phyloP scores from a whole-genome alignment of 1,284 basidiomycete species.

The Phylloboletellus chloephorus region DNA sequence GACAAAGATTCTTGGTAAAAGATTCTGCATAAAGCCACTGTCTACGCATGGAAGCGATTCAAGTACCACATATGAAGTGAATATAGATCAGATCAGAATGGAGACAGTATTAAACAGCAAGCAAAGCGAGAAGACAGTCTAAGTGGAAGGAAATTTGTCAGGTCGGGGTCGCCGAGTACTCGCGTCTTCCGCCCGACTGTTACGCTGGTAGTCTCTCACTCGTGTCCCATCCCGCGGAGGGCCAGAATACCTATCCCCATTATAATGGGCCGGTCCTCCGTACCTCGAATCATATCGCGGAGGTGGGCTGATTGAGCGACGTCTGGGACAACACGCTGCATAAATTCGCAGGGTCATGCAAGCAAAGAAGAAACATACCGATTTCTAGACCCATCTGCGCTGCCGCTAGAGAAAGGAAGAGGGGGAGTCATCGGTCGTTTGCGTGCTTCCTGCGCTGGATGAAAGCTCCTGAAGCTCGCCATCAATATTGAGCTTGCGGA shows the following conservation, averaged over 20 bases:
- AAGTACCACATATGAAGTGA: constrained; percentile 8
- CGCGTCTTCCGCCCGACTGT: constrained; percentile 43
- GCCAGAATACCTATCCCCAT: constrained; percentile 38
- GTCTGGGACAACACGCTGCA: constrained; percentile 36
- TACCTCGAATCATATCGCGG: constrained; percentile 43
- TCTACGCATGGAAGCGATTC: constrained; percentile 8
- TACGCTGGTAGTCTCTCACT: constrained; percentile 59
- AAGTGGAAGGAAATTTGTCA: constrained; percentile 6
- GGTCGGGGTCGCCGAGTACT: constrained; percentile 36
- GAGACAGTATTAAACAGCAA: constrained; percentile 6
- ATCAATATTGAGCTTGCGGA: neutral
- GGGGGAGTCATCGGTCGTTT: constrained; percentile 52
- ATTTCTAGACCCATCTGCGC: constrained; percentile 42
- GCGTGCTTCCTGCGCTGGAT: constrained; percentile 41
- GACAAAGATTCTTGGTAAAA: constrained; percentile 9
- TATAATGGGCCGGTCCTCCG: constrained; percentile 37
- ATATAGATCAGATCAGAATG: constrained; percentile 4
- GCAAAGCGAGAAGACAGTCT: constrained; percentile 5
- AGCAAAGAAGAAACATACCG: constrained; percentile 38
- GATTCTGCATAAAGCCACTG: neutral
- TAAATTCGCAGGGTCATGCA: neutral
- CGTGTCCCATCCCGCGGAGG: constrained; percentile 38
- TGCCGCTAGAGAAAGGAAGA: constrained; percentile 45
- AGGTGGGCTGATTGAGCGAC: constrained; percentile 67
- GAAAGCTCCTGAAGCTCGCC: constrained; percentile 38